Base-by-base conservation (phyloP, 2,329 filamentous ascomycete species). In the Penicillium capsulatum region DNA sequence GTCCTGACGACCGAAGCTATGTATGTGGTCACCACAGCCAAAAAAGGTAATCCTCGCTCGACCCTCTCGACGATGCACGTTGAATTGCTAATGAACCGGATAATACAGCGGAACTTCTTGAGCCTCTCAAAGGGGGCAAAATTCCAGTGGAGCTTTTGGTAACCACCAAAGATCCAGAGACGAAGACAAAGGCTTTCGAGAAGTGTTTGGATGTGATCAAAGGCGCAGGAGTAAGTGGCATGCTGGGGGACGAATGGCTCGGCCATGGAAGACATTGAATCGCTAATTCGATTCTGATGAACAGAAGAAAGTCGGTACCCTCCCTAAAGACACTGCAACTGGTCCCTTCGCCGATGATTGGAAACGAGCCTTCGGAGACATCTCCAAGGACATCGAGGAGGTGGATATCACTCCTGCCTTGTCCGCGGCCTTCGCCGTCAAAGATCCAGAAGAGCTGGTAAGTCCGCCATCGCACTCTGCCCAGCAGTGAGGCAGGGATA, bases 321-420 rank as follows among this genome's bases (percentile, higher is more conserved):
- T 97, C 37, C 74, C 84, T 33, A 96, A 94, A 69, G 90, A 96
- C 61, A 81, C 76, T 16, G 84, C 90, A 2, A 80, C 77, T 36
- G 92, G 92, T 2, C 89, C 89, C 1, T 97, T 98, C 57, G 83
- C 91, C 58, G 89, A 95, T 38, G 92, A 98, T 66, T 98, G 92
- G 92, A 94, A 92, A 69, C 86, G 87, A 54, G 68, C 81, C 3
- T 91, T 86, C 55, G 73, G 75, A 41, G 84, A 86, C 15, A 80
- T 86, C 46, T 84, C 83, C 63, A 90, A 92, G 62, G 90, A 94
- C 47, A 70, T 88, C 10, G 87, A 96, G 63, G 84, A 94, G 65
- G 83, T 94, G 29, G 94, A 98, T 58, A 83, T 96, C 48, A 79
- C 85, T 3, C 68, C 78, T 13, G 90, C 89, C 9, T 74, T 98